Evolutionary conservation across 495 filamentous ascomycete genomes (phyloP), one percentile per base, ranked within the genome.

Genomic region (Diplogelasinospora grovesii): DNA sequence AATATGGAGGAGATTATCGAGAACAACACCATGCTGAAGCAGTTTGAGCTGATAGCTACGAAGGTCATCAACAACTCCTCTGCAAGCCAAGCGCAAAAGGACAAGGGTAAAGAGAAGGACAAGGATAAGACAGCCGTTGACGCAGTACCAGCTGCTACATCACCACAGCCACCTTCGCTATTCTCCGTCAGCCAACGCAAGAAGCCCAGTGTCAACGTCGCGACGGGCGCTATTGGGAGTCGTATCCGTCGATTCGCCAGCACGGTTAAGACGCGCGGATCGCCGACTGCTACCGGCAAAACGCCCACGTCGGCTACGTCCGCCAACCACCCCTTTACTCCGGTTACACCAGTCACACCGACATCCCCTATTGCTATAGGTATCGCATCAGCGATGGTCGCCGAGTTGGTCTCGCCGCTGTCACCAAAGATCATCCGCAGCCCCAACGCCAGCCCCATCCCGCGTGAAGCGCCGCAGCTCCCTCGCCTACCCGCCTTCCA

Each of bases 1-100:
- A 64, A 61, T 0, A 67, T 65, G 50, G 68, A 69, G 37, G 68
- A 72, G 32, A 64, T 72, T 10, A 51, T 70, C n/a, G 56, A 65
- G 21, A 48, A 69, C 46, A 63, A 67, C 4, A 69, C 68, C 5
- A 70, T 72, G 65, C 53, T 64, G 40, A 63, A 59, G 28, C 68
- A 72, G 43, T 68, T 69, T 40, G 67, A 69, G 40, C 45, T 72
- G 3, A 62, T 72, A 33, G 63, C 64, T 6, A 50, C 57, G 14
- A 70, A 69, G 43, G n/a, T n/a, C n/a, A 44, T 61, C 34, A 65
- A 58, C 41, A 25, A 24, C 5, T 26, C 54, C 43, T 34, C 46
- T 5, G 23, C 8, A 11, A 52, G 33, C 14, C 37, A 37, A 6
- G 6, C 19, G 3, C 31, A 32, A 21, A 53, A 53, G 37, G 41